These are phyloP conservation scores for Kalmanozyma brasiliensis DNA, from an alignment of 1,284 basidiomycete genomes.

Conservation along the genomic window DNA sequence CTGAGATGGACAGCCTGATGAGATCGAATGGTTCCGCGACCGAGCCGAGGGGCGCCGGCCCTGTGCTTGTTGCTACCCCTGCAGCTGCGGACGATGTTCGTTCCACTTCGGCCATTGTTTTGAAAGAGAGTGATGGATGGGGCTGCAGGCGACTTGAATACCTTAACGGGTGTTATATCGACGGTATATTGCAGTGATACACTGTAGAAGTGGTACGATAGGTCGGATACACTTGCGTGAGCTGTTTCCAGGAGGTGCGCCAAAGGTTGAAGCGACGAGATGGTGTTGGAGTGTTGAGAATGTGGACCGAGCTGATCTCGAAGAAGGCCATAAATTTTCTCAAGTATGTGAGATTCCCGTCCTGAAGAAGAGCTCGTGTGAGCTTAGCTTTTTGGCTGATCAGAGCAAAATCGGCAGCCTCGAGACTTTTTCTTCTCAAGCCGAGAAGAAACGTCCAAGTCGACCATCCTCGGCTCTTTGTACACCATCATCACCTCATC, in stretches of 20 bases:
- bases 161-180: too few relatives aligned
- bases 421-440: constrained; percentile 2
- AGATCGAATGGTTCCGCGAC: constrained; percentile 97
- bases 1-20: constrained; percentile 91
- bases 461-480: background rate
- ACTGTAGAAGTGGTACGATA: too few relatives aligned
- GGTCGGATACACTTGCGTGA: too few relatives aligned
- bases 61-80: background rate
- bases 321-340: constrained; percentile 8
- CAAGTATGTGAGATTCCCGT: constrained; percentile 9
- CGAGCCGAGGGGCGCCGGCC: constrained; percentile 27
- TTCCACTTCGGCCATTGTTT: constrained; percentile 41
- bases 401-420: background rate
- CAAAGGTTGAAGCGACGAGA: background rate
- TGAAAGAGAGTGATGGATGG: too few relatives aligned
- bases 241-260: too few relatives aligned
- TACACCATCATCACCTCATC: background rate
- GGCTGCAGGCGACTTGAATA: too few relatives aligned
- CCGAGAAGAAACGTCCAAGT: constrained; percentile 1
- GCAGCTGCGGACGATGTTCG: constrained; percentile 23
- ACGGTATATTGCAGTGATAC: too few relatives aligned
- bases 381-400: background rate
- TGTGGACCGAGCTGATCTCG: constrained; percentile 20
- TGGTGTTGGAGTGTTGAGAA: constrained; percentile 8
- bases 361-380: background rate